Conservation (phyloP, 169 alveolate genomes). For the Besnoitia besnoiti region DNA sequence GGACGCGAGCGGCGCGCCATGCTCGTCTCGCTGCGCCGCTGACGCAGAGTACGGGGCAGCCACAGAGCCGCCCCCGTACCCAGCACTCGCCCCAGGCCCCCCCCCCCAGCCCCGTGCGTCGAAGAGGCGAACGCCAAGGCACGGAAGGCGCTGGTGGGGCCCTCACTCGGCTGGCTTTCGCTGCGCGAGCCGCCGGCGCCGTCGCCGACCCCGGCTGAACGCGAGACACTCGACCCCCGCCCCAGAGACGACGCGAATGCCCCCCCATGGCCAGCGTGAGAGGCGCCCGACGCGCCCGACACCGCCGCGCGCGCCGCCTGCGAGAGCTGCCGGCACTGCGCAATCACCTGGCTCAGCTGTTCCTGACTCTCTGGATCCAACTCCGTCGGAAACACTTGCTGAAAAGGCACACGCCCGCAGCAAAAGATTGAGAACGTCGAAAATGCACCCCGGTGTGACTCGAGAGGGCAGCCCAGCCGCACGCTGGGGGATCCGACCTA, state of each 20-base stretch:
- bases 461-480: too few species aligned
- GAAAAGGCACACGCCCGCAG: background rate
- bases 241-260: background rate
- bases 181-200: background rate
- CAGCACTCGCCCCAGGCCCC: background rate
- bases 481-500: too few species aligned
- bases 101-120: background rate
- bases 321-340: conserved; percentile 40
- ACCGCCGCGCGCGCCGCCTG: conserved; percentile 2
- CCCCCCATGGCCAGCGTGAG: background rate
- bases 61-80: background rate
- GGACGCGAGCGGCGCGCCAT: background rate
- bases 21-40: background rate
- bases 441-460: too few species aligned
- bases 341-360: conserved; percentile 1
- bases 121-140: background rate
- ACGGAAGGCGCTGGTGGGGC: too few species aligned
- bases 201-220: background rate
- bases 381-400: conserved; percentile 34
- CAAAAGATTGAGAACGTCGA: too few species aligned
- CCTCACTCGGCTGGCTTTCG: background rate
- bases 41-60: background rate
- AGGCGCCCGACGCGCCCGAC: background rate
- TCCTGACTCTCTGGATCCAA: conserved; percentile 48
- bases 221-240: background rate